phyloP scores from a whole-genome alignment of 2,329 filamentous ascomycete species.

The Ceratocystis ficicola region DNA sequence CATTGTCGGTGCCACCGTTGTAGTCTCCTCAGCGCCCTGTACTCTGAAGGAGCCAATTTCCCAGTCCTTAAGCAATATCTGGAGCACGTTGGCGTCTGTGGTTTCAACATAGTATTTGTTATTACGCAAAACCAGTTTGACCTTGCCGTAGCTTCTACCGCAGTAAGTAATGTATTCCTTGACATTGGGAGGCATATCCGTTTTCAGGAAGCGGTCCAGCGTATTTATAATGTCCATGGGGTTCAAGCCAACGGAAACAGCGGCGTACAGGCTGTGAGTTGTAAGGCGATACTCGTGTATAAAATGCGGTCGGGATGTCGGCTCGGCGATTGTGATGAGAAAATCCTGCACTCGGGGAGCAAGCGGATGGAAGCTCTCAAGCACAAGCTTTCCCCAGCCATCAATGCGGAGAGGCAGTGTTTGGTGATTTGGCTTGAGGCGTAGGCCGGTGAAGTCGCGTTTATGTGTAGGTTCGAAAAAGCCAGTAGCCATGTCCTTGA shows the following conservation, averaged over 20 bases:
- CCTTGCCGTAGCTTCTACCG: slow-evolving; percentile 86
- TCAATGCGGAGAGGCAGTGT: slow-evolving; percentile 93
- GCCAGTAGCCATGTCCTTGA: slow-evolving; percentile 36
- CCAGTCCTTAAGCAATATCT: slow-evolving; percentile 72
- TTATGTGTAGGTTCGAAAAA: slow-evolving; percentile 33
- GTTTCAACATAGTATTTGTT: slow-evolving; percentile 93
- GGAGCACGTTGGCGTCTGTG: slow-evolving; percentile 72
- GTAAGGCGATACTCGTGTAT: slow-evolving; percentile 91
- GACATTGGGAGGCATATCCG: slow-evolving; percentile 68
- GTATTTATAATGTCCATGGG: slow-evolving; percentile 83
- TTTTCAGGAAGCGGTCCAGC: slow-evolving; percentile 80
- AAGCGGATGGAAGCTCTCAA: slow-evolving; percentile 86
- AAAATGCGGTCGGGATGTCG: slow-evolving; percentile 74
- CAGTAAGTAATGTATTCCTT: slow-evolving; percentile 65
- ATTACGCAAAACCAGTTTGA: slow-evolving; percentile 87
- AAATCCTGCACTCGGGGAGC: slow-evolving; percentile 86
- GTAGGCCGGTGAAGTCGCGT: slow-evolving; percentile 67
- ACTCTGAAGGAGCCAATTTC: slow-evolving; percentile 70
- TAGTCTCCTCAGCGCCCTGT: slow-evolving; percentile 57
- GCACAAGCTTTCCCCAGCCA: slow-evolving; percentile 70
- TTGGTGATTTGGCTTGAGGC: slow-evolving; percentile 76
- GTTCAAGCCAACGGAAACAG: slow-evolving; percentile 84
- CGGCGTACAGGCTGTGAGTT: slow-evolving; percentile 85
- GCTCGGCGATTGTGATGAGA: slow-evolving; percentile 89
- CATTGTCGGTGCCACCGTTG: slow-evolving; percentile 73